Evolutionary conservation across 2,329 filamentous ascomycete species (phyloP), one percentile per base, ranked within the genome.

Genomic region (Fusarium tanahbumbuense): DNA sequence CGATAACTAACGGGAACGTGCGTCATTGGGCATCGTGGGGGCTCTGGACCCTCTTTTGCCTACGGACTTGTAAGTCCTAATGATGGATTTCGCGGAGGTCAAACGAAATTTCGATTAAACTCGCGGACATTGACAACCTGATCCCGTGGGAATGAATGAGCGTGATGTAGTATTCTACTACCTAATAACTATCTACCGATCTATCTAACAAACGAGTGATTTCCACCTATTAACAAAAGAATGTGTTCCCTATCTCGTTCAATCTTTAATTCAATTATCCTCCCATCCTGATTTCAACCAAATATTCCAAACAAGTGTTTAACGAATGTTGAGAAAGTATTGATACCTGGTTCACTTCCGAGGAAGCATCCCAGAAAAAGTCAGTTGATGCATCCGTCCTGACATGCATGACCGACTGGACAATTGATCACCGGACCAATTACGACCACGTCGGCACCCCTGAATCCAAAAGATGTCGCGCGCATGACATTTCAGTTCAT

Each of bases 11-110:
- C 66, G 64, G 56, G 62, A 64, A 60, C 42, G 44, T 71, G 68
- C 68, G 68, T 71, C 68, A 71, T 71, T 72, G 68, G 68, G 60
- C 50, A 42, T 53, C n/a, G 44, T 32, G 52, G 10, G 37, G 53
- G 46, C 44, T 16, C 23, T 16, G 28, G 67, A 41, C 48, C 66
- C 67, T 70, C 62, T 62, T 58, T 59, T 37, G 28, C 16, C 20
- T 23, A 52, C 64, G 68, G 68, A 70, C 68, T 65, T 71, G 50
- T 45, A 71, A 45, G 44, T 70, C 68, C 68, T 52, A 64, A 64
- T 25, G n/a, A 53, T 41, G 25, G n/a, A 28, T 48, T 46, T 68
- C 44, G 64, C 27, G 25, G 58, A n/a, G 56, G 45, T 34, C 48
- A 49, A 57, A 28, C 6, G 16, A 56, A 44, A 63, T 59, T 41